A percentile compares a stretch with the other conserved stretches of the same genome.
Evolutionary conservation across 2,329 filamentous ascomycete species (phyloP).

Genomic region (Pyricularia sp.): DNA sequence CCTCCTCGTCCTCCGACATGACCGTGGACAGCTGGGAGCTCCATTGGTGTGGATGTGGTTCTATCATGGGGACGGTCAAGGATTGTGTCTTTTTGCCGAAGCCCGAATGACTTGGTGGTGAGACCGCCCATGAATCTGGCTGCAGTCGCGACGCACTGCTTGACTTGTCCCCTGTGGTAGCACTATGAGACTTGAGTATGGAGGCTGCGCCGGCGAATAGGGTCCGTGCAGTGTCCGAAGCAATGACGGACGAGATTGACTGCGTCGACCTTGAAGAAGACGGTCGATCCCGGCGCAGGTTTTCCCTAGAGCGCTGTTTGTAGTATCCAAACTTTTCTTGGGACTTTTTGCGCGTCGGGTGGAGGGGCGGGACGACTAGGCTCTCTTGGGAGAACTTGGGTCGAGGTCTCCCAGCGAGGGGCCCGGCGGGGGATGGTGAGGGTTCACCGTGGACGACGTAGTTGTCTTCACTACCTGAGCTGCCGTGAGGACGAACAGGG

Average conservation of each 20-base stretch:
- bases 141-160: background rate
- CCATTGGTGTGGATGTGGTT: constrained; percentile 43
- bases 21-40: constrained; percentile 52
- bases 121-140: constrained; percentile 3
- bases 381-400: constrained; percentile 48
- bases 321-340: constrained; percentile 35
- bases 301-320: constrained; percentile 38
- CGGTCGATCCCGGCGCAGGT: constrained; percentile 28
- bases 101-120: constrained; percentile 2
- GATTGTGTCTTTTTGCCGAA: constrained; percentile 4
- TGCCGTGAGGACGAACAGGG: constrained; percentile 16
- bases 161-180: background rate
- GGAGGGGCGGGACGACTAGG: constrained; percentile 42
- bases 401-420: constrained; percentile 20
- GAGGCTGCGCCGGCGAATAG: constrained; percentile 23
- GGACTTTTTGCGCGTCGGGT: constrained; percentile 31
- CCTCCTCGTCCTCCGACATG: constrained; percentile 45
- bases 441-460: constrained; percentile 38
- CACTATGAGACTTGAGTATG: background rate
- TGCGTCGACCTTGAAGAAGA: constrained; percentile 25
- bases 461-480: constrained; percentile 32
- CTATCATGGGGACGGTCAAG: constrained; percentile 29
- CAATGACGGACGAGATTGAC: constrained; percentile 41
- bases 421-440: constrained; percentile 26
- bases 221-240: constrained; percentile 29